Evolutionary conservation across 306 rosid genomes (phyloP).

Genomic region (Fragaria ananassa): DNA sequence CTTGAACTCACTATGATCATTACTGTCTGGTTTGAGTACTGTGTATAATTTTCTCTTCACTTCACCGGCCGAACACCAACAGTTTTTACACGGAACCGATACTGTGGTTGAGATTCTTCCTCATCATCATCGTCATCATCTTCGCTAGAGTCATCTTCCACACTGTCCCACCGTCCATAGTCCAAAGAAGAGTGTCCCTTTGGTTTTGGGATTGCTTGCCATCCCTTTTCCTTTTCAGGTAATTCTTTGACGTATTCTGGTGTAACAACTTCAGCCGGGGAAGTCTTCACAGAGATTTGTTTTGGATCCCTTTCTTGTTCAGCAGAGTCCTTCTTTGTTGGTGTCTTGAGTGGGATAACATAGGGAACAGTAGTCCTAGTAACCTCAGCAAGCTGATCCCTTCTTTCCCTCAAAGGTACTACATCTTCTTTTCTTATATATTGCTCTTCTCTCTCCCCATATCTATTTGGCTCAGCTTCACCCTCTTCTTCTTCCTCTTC

Average conservation of each 20-base stretch:
- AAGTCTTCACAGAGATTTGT: conserved; percentile 25
- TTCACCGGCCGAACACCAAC: conserved; percentile 75
- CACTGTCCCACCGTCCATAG: conserved; percentile 87
- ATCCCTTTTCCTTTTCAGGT: conserved; percentile 52
- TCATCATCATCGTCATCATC: conserved; percentile 42
- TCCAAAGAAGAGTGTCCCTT: conserved; percentile 90
- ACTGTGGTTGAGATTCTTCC: conserved; percentile 70
- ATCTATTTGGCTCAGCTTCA: conserved; percentile 24
- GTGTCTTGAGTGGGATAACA: conserved; percentile 29
- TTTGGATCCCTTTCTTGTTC: conserved; percentile 41
- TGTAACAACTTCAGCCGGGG: conserved; percentile 32
- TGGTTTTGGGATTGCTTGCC: conserved; percentile 94
- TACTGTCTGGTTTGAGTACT: background rate
- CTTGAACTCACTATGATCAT: background rate
- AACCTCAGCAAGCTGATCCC: conserved; percentile 31
- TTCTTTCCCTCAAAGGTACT: conserved; percentile 25
- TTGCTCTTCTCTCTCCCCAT: conserved; percentile 34
- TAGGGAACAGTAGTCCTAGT: conserved; percentile 27
- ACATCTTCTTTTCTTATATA: conserved; percentile 26
- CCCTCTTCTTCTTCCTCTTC: conserved; percentile 47
- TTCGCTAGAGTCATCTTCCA: conserved; percentile 94
- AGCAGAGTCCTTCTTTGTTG: conserved; percentile 25
- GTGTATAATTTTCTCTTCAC: conserved; percentile 33
- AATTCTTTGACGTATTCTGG: conserved; percentile 30
- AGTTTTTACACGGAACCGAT: conserved; percentile 70